A percentile compares a stretch with the other conserved stretches of the same genome.
These are phyloP conservation scores for Chytridiales sp. DNA, from an alignment of 371 early-diverging fungal genomes.

Conservation along the genomic window DNA sequence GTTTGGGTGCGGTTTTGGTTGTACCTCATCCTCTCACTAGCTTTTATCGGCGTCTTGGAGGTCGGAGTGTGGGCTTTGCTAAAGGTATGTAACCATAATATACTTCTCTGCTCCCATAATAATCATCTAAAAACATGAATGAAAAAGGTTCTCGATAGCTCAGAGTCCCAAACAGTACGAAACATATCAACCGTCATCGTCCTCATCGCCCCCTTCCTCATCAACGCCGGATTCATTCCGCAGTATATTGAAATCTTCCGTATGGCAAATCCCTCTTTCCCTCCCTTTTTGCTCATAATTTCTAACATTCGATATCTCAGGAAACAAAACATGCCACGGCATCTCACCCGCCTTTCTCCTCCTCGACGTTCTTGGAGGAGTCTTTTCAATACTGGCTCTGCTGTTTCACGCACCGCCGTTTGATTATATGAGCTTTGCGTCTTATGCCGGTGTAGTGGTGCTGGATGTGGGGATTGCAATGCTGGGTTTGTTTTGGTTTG, in stretches of 20 bases:
- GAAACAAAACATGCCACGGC: slow-evolving; percentile 10
- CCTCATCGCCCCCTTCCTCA: slow-evolving; percentile 17
- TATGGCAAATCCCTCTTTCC: slow-evolving; percentile 1
- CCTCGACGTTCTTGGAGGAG: slow-evolving; percentile 23
- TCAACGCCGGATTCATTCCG: slow-evolving; percentile 24
- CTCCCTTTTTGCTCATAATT: background rate
- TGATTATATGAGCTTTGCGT: slow-evolving; percentile 7
- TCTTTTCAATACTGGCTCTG: slow-evolving; percentile 18
- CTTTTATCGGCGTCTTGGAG: slow-evolving; percentile 2
- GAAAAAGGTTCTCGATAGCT: background rate
- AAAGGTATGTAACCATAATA: background rate
- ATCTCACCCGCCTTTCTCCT: slow-evolving; percentile 20
- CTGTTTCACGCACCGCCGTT: background rate
- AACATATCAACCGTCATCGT: slow-evolving; percentile 5
- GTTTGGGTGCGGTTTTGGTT: too few species aligned
- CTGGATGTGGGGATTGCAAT: slow-evolving; percentile 16
- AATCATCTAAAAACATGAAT: background rate
- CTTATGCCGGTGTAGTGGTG: slow-evolving; percentile 16
- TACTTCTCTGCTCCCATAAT: background rate
- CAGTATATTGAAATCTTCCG: slow-evolving; percentile 11
- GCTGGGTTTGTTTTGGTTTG: slow-evolving; percentile 8
- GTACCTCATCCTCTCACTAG: too few species aligned
- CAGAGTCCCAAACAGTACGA: background rate
- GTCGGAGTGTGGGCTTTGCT: background rate
- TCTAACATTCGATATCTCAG: background rate